Evolutionary conservation across 2,329 filamentous ascomycete genomes (phyloP).

Genomic region (Colletotrichum shisoi): DNA sequence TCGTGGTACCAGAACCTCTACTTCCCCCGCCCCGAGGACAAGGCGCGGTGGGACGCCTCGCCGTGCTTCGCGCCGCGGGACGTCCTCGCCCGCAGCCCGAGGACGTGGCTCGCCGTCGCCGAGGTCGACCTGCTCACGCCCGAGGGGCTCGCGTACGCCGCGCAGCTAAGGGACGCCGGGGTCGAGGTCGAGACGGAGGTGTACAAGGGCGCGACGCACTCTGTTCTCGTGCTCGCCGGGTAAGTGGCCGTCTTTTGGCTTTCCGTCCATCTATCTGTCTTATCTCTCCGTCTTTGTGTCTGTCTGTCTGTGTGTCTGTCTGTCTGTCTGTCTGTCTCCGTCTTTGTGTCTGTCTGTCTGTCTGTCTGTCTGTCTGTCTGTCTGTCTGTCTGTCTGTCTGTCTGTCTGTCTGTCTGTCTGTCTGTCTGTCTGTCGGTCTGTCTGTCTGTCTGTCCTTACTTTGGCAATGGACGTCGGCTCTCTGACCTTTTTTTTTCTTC

Average conservation of each 20-base stretch:
- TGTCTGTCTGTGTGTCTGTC: too few species aligned
- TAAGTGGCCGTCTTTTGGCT: neutral
- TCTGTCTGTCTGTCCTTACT: too few species aligned
- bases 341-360: too few species aligned
- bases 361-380: too few species aligned
- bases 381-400: too few species aligned
- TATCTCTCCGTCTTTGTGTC: too few species aligned
- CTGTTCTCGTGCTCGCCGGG: conserved; percentile 29
- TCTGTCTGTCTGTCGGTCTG: too few species aligned
- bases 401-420: too few species aligned
- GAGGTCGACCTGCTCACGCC: conserved; percentile 49
- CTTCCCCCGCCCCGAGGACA: conserved; percentile 43
- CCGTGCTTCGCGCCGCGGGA: conserved; percentile 45
- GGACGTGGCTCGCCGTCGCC: conserved; percentile 46
- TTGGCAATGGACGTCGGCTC: too few species aligned
- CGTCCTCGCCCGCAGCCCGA: conserved; percentile 44
- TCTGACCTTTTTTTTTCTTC: neutral
- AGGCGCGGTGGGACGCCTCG: conserved; percentile 46
- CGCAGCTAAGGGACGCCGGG: conserved; percentile 40
- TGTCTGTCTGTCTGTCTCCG: too few species aligned
- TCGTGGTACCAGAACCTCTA: conserved; percentile 51
- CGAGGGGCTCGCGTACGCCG: conserved; percentile 45
- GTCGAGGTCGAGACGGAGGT: conserved; percentile 20
- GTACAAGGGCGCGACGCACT: conserved; percentile 30
- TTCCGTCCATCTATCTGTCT: neutral